Evolutionary conservation across 2,329 filamentous ascomycete genomes (phyloP).

Genomic region (Sclerotiophoma versabilis): DNA sequence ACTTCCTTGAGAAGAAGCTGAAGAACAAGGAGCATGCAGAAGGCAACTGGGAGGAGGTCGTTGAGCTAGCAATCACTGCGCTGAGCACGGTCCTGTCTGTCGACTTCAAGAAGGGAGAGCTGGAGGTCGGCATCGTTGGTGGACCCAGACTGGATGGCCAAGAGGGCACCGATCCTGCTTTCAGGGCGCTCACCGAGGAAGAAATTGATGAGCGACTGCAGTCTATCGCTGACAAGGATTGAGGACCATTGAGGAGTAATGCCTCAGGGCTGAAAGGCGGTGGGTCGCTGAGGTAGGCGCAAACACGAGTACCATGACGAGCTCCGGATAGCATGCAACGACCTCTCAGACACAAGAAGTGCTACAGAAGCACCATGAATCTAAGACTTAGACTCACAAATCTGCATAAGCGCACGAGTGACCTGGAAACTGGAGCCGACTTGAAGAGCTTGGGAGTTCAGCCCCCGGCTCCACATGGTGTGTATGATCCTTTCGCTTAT

Average conservation of each 20-base stretch:
- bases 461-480: conserved; percentile 41
- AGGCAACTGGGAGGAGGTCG: conserved; percentile 95
- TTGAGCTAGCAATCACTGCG: conserved; percentile 94
- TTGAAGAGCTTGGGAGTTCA: conserved; percentile 32
- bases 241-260: conserved; percentile 67
- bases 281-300: conserved; percentile 35
- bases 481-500: conserved; percentile 42
- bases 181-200: conserved; percentile 91
- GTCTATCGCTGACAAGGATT: conserved; percentile 98
- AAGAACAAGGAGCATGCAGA: conserved; percentile 97
- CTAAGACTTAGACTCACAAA: conserved; percentile 41
- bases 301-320: conserved; percentile 33
- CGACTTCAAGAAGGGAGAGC: conserved; percentile 99
- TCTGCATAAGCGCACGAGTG: conserved; percentile 45
- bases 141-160: conserved; percentile 82
- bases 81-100: conserved; percentile 96
- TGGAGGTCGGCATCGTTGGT: conserved; percentile 97
- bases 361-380: conserved; percentile 38
- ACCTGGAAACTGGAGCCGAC: conserved; percentile 31
- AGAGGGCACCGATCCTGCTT: conserved; percentile 79
- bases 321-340: conserved; percentile 35
- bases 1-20: conserved; percentile 99
- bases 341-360: conserved; percentile 40
- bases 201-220: conserved; percentile 99
- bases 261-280: conserved; percentile 30